A percentile compares a stretch with the other conserved stretches of the same genome.
phyloP scores from a whole-genome alignment of 176 grass and related monocot species.

The Pontederia crassipes region DNA sequence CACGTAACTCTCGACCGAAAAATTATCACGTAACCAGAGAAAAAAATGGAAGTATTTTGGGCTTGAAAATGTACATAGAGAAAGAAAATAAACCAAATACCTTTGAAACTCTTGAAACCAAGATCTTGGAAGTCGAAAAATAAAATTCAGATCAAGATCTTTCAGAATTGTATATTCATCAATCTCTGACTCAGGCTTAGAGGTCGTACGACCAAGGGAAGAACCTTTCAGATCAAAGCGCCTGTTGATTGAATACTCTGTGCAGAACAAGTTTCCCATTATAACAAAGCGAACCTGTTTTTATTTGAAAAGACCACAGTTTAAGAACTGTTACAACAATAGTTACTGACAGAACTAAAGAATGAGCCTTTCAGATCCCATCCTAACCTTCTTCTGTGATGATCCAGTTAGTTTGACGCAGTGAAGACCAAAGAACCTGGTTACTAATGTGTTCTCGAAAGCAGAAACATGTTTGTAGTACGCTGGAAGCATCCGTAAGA shows the following conservation, averaged over 20 bases:
- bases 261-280: slow-evolving; percentile 96
- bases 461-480: slow-evolving; percentile 88
- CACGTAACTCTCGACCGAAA: too few species aligned
- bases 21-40: not conserved
- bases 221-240: slow-evolving; percentile 98
- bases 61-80: not conserved
- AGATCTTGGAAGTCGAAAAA: slow-evolving; percentile 77
- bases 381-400: slow-evolving; percentile 88
- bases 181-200: slow-evolving; percentile 80
- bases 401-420: slow-evolving; percentile 92
- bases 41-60: not conserved
- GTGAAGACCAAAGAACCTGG: slow-evolving; percentile 92
- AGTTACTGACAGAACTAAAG: too few species aligned
- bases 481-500: slow-evolving; percentile 94
- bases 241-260: slow-evolving; percentile 67
- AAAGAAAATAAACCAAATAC: slow-evolving; percentile 31
- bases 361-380: slow-evolving; percentile 10
- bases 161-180: slow-evolving; percentile 93
- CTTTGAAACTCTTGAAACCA: slow-evolving; percentile 95
- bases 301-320: not conserved
- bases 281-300: slow-evolving; percentile 96
- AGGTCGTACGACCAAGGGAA: slow-evolving; percentile 84
- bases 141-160: slow-evolving; percentile 97
- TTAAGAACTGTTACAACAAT: not conserved
- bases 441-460: slow-evolving; percentile 82